Conservation (phyloP, 1,139 yeast species). For the Taphrina communis region DNA sequence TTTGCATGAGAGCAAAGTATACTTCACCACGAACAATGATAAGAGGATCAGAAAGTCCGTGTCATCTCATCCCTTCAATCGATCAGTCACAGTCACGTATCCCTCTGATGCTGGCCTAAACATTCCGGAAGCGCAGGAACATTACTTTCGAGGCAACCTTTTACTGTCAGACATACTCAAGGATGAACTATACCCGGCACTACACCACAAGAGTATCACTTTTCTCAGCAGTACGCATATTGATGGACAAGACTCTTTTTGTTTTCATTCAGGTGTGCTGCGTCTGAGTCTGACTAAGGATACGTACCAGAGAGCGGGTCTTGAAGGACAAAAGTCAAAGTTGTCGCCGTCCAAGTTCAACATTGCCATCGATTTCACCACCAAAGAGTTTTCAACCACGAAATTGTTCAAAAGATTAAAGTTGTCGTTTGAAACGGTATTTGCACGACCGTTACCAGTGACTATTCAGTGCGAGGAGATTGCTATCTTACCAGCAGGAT, state of each 20-base stretch:
- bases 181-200: background rate
- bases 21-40: conserved; percentile 4
- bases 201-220: background rate
- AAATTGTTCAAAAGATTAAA: conserved; percentile 8
- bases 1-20: conserved; percentile 14
- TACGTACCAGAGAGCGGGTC: conserved; percentile 35
- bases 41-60: conserved; percentile 1
- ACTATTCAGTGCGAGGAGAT: background rate
- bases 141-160: conserved; percentile 7
- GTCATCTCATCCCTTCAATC: conserved; percentile 19
- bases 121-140: background rate
- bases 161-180: conserved; percentile 8
- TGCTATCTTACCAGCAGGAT: background rate
- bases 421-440: conserved; percentile 8
- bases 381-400: conserved; percentile 15
- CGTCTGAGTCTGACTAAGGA: conserved; percentile 27
- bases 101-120: background rate
- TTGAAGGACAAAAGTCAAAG: conserved; percentile 29
- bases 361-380: conserved; percentile 20
- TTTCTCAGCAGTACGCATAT: conserved; percentile 12
- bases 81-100: conserved; percentile 13
- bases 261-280: conserved; percentile 22
- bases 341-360: conserved; percentile 13
- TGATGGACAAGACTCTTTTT: conserved; percentile 22
- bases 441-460: background rate